Base-by-base conservation (phyloP, 768 basidiomycete genomes). In the Pleurotus ostreatus region DNA sequence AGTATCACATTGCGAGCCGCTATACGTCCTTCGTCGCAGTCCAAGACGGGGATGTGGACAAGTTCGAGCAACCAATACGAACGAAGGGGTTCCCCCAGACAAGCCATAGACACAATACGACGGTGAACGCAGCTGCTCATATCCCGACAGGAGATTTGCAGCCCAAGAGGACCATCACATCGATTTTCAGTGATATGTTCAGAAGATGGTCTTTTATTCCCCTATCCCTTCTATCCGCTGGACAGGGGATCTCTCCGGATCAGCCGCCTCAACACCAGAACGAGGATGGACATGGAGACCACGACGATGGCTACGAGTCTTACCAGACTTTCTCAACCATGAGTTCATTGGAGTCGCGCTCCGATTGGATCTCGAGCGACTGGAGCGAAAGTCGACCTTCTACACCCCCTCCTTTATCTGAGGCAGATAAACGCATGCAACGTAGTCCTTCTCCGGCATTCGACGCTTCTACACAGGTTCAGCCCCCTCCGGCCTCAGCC, bases 21-120 rank as follows among this genome's bases (percentile, higher is more conserved):
- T 65, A 78, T 57, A 86, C 84, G 0, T 82, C 81, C 1, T 86
- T 85, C 60, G 69, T 86, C 44, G 84, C 81, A 1, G 69, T 81
- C 1, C 30, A 34, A 3, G 78, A 81, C 55, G 62, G 57, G 38
- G 71, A 68, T n/a, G 62, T 54, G 2, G 70, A 67, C 48, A 54
- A 62, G 40, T 30, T n/a, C 39, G 47, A 26, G 16, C n/a, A 13
- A 15, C 18, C 18, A 20, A 11, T 22, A 13, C 20, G 30, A 11
- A 37, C 25, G n/a, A 13, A 20, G 23, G 13, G 16, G 18, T 55
- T 25, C 20, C 39, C 12, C 53, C 11, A 15, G 37, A 34, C 46
- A n/a, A n/a, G n/a, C 23, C 13, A 20, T 13, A 34, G 9, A 34
- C n/a, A 13, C 41, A 44, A n/a, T 44, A n/a, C n/a, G 7, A 7